Evolutionary conservation across 768 basidiomycete genomes (phyloP).

Genomic region (Lentinula edodes): DNA sequence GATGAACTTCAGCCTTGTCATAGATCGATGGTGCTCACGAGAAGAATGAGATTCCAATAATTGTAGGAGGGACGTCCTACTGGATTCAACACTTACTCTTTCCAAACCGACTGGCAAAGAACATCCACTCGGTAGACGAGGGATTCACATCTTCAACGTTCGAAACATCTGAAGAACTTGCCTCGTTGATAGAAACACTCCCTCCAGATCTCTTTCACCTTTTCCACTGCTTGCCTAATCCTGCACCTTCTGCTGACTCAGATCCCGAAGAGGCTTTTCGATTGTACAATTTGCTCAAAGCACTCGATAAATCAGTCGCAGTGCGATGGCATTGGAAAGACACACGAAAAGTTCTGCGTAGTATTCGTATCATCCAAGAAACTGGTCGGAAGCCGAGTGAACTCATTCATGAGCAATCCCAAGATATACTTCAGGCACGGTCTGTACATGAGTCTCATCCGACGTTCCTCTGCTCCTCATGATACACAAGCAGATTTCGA

Average conservation of each 20-base stretch:
- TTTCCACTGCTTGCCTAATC: slow-evolving; percentile 53
- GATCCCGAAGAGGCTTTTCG: slow-evolving; percentile 53
- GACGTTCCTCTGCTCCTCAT: neutral
- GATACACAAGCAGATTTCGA: slow-evolving; percentile 51
- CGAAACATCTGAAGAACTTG: slow-evolving; percentile 31
- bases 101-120: slow-evolving; percentile 58
- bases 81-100: slow-evolving; percentile 97
- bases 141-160: neutral
- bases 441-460: slow-evolving; percentile 17
- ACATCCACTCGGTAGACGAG: slow-evolving; percentile 13
- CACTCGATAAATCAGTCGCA: slow-evolving; percentile 70
- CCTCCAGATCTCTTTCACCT: slow-evolving; percentile 42
- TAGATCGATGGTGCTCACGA: slow-evolving; percentile 75
- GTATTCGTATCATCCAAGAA: slow-evolving; percentile 71
- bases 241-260: slow-evolving; percentile 49
- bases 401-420: slow-evolving; percentile 59
- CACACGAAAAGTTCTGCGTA: slow-evolving; percentile 82
- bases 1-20: slow-evolving; percentile 1
- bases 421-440: slow-evolving; percentile 44
- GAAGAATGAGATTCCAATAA: slow-evolving; percentile 67
- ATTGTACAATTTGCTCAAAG: slow-evolving; percentile 60
- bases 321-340: slow-evolving; percentile 96
- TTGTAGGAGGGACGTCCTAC: slow-evolving; percentile 95
- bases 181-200: slow-evolving; percentile 36
- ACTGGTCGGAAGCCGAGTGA: slow-evolving; percentile 61